These are phyloP conservation scores for Heritiera fomes DNA, from an alignment of 345 rosid genomes.

Conservation along the genomic window DNA sequence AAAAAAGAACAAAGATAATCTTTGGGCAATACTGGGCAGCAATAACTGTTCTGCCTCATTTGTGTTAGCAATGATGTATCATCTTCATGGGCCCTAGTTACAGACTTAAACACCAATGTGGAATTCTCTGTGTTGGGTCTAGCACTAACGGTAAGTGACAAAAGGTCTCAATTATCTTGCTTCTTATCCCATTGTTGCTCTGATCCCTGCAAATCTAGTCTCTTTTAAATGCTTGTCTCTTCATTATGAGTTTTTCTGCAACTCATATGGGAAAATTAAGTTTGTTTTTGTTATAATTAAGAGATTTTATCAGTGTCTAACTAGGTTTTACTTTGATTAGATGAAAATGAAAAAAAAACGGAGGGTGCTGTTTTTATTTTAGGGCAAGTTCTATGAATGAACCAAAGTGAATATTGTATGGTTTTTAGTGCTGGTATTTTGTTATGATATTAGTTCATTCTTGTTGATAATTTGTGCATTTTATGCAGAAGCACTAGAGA, in stretches of 20 bases:
- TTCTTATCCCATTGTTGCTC: not conserved
- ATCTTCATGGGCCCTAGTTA: conserved; percentile 19
- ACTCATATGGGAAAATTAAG: not conserved
- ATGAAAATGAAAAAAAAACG: not conserved
- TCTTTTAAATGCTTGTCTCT: not conserved
- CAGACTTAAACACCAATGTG: conserved; percentile 12
- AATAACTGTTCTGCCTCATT: conserved; percentile 7
- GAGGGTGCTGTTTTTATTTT: not conserved
- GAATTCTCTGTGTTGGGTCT: conserved; percentile 17
- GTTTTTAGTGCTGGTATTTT: not conserved
- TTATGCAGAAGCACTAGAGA: conserved; percentile 55
- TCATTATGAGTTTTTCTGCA: not conserved
- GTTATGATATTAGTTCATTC: not conserved
- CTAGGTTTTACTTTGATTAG: not conserved
- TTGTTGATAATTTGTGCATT: not conserved
- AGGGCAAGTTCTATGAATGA: not conserved
- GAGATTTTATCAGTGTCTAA: not conserved
- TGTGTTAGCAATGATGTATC: conserved; percentile 17
- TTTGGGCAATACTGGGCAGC: conserved; percentile 4
- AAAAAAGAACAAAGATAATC: not conserved
- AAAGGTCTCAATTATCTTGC: conserved; percentile 2
- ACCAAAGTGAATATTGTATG: not conserved
- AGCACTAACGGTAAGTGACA: not conserved
- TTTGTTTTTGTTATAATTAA: not conserved
- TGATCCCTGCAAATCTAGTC: not conserved